Evolutionary conservation across 1,284 basidiomycete species (phyloP), one percentile per base, ranked within the genome.

Genomic region (Trichosporon ovoides): DNA sequence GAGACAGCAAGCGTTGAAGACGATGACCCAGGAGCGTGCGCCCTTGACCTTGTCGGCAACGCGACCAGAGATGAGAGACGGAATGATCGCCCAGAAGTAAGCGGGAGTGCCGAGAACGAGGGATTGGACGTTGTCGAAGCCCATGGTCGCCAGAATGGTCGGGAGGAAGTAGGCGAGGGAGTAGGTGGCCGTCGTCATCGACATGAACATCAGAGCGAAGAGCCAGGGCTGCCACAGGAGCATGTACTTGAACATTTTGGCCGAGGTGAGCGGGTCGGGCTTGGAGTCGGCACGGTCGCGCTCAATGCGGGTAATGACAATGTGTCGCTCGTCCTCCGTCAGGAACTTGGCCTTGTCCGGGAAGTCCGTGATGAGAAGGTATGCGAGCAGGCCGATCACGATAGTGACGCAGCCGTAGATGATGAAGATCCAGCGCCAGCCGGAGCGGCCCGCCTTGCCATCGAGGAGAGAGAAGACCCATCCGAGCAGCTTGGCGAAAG

Each of bases 211-310:
- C 56, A 79, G 66, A 11, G 72, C 78, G 52, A 77, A 80, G 7
- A 67, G 58, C 79, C 79, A 81, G 5, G 79, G 63, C 70, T 78
- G 79, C 59, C 68, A 60, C 64, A 80, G 76, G 11, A 16, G 12
- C 10, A 71, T 50, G 65, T 80, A 77, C 53, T 58, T 52, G 16
- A 10, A 5, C 33, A 73, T 49, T 62, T 77, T 78, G 28, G 46
- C 22, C 59, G 60, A 57, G 19, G 77, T 77, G 20, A 80, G 64
- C 3, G 66, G 34, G 60, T 81, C 79, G 33, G 70, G 69, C 20
- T 66, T 66, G 24, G 77, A 68, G 64, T 81, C 80, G 33, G 72
- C 38, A 18, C 59, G 59, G 59, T 61, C 59, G n/a, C 56, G 56
- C 53, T 57, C 53, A 10, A 61, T 57, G 22, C 55, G 55, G 36